phyloP scores from a whole-genome alignment of 768 basidiomycete genomes.

The Paxillus involutus region DNA sequence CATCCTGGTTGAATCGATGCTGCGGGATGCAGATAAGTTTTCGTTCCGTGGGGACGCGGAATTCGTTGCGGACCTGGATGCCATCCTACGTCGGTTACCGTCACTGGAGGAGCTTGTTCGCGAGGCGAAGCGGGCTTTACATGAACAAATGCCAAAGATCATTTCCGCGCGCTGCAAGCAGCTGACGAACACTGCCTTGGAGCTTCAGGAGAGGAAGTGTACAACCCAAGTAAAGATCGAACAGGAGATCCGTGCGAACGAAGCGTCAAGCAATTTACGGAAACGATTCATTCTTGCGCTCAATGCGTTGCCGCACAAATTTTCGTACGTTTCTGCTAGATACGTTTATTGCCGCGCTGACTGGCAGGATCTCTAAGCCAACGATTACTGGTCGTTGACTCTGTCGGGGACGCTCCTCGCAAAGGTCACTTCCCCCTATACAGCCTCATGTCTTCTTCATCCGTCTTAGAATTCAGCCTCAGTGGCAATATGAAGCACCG shows the following conservation, averaged over 20 bases:
- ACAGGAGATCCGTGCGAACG: neutral
- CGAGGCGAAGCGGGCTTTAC: neutral
- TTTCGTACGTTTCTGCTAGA: neutral
- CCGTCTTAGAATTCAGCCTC: neutral
- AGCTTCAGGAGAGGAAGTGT: neutral
- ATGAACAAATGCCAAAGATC: neutral
- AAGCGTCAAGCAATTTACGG: neutral
- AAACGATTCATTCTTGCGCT: neutral
- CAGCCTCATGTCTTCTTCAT: neutral
- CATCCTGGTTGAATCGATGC: neutral
- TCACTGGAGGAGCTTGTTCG: neutral
- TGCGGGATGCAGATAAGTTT: neutral
- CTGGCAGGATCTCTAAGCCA: neutral
- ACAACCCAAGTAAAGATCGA: neutral
- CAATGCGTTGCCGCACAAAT: neutral
- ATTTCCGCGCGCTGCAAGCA: neutral
- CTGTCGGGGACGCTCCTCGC: neutral
- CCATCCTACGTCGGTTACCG: neutral
- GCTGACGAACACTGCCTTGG: neutral
- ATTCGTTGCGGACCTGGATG: conserved; percentile 1
- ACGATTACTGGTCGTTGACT: neutral
- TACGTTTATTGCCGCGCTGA: neutral
- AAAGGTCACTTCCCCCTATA: neutral
- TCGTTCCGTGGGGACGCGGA: neutral
- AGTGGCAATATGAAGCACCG: neutral